Base-by-base conservation (phyloP, 1,284 basidiomycete genomes). In the Chalciporus sp. region DNA sequence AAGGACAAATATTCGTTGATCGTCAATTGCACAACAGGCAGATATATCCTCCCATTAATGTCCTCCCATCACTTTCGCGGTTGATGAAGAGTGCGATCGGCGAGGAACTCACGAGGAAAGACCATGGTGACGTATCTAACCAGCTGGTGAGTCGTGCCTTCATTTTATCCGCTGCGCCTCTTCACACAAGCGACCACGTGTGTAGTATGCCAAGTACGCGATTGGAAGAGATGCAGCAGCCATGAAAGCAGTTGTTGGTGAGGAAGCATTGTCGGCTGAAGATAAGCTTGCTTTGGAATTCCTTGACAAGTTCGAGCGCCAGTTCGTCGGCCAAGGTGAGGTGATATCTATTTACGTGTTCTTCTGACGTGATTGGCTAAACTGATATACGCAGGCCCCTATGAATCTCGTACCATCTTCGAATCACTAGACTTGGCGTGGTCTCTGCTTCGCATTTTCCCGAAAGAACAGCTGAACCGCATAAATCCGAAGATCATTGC, bases 71-170 rank as follows among this genome's bases (percentile, higher is more conserved):
- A 57, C 81, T 99, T 63, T 98, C 96, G 65, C 94, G 97, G 76
- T 78, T 99, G 70, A 99, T 99, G 97, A 99, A 99, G 87, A 94
- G 90, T 63, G 97, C 97, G 61, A 98, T 99, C 72, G 97, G 97
- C 59, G 96, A 98, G 74, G 88, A 94, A 75, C 81, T 98, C 67
- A 99, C 97, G 51, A 86, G 97, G 69, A 97, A 95, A 75, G 97
- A 99, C 75, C 97, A 99, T 73, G 90, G 94, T 67, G 97, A 99
- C 75, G 97, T 99, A 37, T 99, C 96, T 14, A 98, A 98, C 77
- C 95, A 98, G 76, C 77, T 98, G 75, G 90, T 91, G 60, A 58
- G 87, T 75, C 12, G 55, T 61, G 52, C 59, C 56, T 61, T 56
- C 58, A 54, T 66, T 66, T 67, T 49, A 60, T 58, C 17, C 40